Conservation (phyloP, 768 basidiomycete species). For the Termitomyces sp. region DNA sequence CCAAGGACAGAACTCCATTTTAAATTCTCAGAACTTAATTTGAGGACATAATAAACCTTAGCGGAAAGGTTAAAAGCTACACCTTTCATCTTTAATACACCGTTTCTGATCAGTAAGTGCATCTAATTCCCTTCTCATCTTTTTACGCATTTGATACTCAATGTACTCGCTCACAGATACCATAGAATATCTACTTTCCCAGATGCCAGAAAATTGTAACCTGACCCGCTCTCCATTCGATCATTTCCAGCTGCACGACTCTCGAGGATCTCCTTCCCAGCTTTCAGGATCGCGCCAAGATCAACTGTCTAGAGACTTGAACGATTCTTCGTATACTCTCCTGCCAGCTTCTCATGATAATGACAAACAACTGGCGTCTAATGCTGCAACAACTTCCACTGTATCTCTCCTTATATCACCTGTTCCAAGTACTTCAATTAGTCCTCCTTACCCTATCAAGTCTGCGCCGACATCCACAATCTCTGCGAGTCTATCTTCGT, state of each 20-base stretch:
- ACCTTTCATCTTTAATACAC: neutral
- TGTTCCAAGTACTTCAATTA: neutral
- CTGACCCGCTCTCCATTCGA: neutral
- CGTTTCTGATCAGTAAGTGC: neutral
- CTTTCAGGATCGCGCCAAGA: neutral
- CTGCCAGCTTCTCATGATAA: constrained; percentile 1
- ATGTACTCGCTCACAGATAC: neutral
- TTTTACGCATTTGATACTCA: neutral
- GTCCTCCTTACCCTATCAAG: neutral
- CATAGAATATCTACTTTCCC: neutral
- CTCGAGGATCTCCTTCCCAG: neutral
- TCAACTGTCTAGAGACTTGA: neutral
- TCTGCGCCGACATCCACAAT: neutral
- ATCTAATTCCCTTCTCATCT: neutral
- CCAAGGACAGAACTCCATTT: neutral
- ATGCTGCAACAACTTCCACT: constrained; percentile 3
- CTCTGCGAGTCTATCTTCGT: neutral
- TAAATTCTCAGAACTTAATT: neutral
- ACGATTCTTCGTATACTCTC: neutral
- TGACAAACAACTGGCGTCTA: constrained; percentile 1
- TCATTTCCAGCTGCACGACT: neutral
- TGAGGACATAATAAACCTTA: neutral
- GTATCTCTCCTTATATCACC: neutral
- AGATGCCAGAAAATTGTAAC: neutral
- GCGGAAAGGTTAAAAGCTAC: neutral